A percentile compares a stretch with the other conserved stretches of the same genome.
Conservation (phyloP, 1,284 basidiomycete genomes). For the Pisolithus thermaeus region DNA sequence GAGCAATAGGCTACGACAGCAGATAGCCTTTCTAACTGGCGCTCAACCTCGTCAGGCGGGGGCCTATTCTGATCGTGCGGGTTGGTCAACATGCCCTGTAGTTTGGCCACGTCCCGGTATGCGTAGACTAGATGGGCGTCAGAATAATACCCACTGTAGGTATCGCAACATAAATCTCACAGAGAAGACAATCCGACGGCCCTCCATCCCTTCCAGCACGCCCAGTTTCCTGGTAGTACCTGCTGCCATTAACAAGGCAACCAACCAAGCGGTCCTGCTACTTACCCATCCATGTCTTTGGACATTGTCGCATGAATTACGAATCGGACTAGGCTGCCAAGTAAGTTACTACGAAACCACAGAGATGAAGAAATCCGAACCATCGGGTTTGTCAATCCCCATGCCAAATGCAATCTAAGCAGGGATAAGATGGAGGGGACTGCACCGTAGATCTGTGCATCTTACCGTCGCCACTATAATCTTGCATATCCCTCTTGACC, state of each 20-base stretch:
- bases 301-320: slow-evolving; percentile 76
- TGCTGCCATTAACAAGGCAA: slow-evolving; percentile 15
- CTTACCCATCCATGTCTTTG: slow-evolving; percentile 59
- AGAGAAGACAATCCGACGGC: slow-evolving; percentile 58
- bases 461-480: slow-evolving; percentile 89
- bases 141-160: neutral
- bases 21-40: slow-evolving; percentile 49
- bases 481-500: slow-evolving; percentile 69
- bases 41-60: slow-evolving; percentile 40
- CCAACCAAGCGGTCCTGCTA: neutral
- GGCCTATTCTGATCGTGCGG: slow-evolving; percentile 33
- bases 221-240: slow-evolving; percentile 83
- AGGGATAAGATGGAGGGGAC: slow-evolving; percentile 10
- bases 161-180: slow-evolving; percentile 22
- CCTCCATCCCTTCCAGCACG: slow-evolving; percentile 78
- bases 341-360: neutral
- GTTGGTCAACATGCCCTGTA: slow-evolving; percentile 49
- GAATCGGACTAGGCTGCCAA: slow-evolving; percentile 50
- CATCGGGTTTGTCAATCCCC: slow-evolving; percentile 92
- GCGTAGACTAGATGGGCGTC: slow-evolving; percentile 42
- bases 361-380: slow-evolving; percentile 29
- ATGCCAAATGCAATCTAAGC: slow-evolving; percentile 86
- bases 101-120: slow-evolving; percentile 44
- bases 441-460: slow-evolving; percentile 5
- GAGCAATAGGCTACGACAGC: slow-evolving; percentile 67